These are phyloP conservation scores for Pugionium dolabratum DNA, from an alignment of 345 rosid species.

Conservation along the genomic window DNA sequence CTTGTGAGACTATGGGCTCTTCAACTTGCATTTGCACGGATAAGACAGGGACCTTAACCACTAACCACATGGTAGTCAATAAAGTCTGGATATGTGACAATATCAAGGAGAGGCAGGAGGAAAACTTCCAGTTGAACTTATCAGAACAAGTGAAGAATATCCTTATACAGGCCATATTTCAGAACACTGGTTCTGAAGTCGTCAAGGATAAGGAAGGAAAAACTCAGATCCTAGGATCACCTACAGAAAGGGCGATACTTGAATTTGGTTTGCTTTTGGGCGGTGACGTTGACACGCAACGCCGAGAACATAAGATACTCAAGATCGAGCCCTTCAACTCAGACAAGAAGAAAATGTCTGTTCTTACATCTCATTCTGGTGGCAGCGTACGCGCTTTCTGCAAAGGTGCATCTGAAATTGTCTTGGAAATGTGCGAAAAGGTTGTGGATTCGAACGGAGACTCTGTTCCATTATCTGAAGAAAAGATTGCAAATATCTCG, in stretches of 20 bases:
- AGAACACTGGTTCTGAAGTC: too few species aligned
- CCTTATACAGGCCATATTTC: too few species aligned
- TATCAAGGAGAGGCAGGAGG: too few species aligned
- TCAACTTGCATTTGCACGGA: conserved; percentile 92
- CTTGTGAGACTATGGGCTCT: conserved; percentile 99
- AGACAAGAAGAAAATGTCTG: conserved; percentile 95
- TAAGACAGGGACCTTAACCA: conserved; percentile 93
- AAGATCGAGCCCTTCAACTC: too few species aligned
- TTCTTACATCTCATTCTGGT: conserved; percentile 70
- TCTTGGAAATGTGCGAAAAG: conserved; percentile 79
- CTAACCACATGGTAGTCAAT: conserved; percentile 89
- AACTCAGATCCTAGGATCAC: too few species aligned
- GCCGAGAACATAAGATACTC: too few species aligned
- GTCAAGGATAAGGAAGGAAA: too few species aligned
- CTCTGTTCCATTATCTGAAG: conserved; percentile 55
- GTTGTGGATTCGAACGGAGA: conserved; percentile 60
- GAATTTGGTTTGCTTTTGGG: too few species aligned
- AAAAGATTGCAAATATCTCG: conserved; percentile 43
- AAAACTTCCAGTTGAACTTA: too few species aligned
- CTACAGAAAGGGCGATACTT: too few species aligned
- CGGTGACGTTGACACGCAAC: too few species aligned
- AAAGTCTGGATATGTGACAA: conserved; percentile 78
- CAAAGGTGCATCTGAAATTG: conserved; percentile 96
- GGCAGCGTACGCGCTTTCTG: conserved; percentile 69
- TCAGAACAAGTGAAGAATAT: too few species aligned